Evolutionary conservation across 169 alveolate species (phyloP), one percentile per base, ranked within the genome.

Genomic region (Eimeria tenella): DNA sequence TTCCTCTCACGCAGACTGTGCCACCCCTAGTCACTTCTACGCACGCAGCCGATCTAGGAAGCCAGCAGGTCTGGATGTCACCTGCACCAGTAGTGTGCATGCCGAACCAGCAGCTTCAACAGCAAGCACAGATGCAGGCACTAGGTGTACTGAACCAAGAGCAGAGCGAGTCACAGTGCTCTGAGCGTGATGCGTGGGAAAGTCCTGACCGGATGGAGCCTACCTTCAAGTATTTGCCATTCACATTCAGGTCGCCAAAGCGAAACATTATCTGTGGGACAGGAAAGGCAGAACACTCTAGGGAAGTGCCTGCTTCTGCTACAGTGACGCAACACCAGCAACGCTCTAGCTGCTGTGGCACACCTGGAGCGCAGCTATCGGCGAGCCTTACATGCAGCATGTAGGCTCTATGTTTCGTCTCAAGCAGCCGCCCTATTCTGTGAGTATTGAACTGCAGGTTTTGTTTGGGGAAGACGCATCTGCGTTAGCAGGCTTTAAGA

Each of bases 161-260:
- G 10, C 31, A 21, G 53, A 70, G 79, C 53, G 53, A 23, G 52
- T 70, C 79, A n/a, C 52, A 42, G 49, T 70, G 79, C 52, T 70
- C 53, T 17, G 21, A 74, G 84, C 84, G 60, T 0, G 23, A 42
- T 53, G 15, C 31, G 62, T 25, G 62, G 63, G 79, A 15, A 70
- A 17, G 7, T 42, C 25, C 62, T 25, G 60, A 25, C 52, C 21
- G 52, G 42, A 49, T 7, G 15, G 63, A 74, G 63, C 84, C 84
- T 49, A 52, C 60, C 62, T 74, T 74, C 84, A 74, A 74, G 84
- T 74, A 42, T 17, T 74, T 74, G 62, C 84, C 84, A 52, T 74
- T 74, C 15, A 74, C 84, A 19, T 74, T 74, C 42, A 50, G 21
- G 21, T 74, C 84, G 13, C 63, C 84, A 11, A 74, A 74, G 31